phyloP scores from a whole-genome alignment of 1,284 basidiomycete genomes.

The Gymnopus androsaceus region DNA sequence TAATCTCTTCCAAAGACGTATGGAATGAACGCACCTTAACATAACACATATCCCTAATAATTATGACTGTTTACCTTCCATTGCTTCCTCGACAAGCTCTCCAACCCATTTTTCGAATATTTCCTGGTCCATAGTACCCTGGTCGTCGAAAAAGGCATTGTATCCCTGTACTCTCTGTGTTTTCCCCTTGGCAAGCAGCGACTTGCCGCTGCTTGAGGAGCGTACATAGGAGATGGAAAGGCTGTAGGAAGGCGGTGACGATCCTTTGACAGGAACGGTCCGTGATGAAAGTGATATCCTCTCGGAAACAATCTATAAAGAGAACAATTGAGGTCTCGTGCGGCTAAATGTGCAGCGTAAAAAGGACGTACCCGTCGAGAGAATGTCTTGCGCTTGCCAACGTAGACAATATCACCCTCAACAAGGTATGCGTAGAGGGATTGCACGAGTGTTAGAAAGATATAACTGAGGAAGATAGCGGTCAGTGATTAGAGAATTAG shows the following conservation, averaged over 20 bases:
- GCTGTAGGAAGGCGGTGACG: slow-evolving; percentile 59
- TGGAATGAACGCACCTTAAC: background rate
- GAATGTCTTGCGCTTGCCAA: slow-evolving; percentile 81
- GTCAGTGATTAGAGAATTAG: background rate
- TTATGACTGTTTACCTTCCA: slow-evolving; percentile 52
- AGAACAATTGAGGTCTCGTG: slow-evolving; percentile 2
- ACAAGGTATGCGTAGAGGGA: slow-evolving; percentile 80
- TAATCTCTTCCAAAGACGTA: background rate
- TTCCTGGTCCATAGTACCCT: slow-evolving; percentile 69
- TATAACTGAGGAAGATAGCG: slow-evolving; percentile 53
- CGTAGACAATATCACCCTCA: slow-evolving; percentile 79
- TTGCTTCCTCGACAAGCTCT: slow-evolving; percentile 59
- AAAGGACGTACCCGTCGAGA: slow-evolving; percentile 68
- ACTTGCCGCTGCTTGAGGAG: slow-evolving; percentile 76
- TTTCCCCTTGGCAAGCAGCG: slow-evolving; percentile 66
- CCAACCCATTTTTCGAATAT: slow-evolving; percentile 75
- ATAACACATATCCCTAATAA: background rate
- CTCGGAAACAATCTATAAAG: slow-evolving; percentile 75
- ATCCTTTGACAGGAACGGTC: slow-evolving; percentile 49
- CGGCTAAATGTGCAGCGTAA: background rate
- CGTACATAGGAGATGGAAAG: slow-evolving; percentile 69
- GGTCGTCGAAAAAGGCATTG: slow-evolving; percentile 70
- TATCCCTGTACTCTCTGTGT: slow-evolving; percentile 54
- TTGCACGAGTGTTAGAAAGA: slow-evolving; percentile 67
- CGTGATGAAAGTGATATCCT: slow-evolving; percentile 72